Conservation (phyloP, 345 rosid species). For the Arabidopsis arenosa region DNA sequence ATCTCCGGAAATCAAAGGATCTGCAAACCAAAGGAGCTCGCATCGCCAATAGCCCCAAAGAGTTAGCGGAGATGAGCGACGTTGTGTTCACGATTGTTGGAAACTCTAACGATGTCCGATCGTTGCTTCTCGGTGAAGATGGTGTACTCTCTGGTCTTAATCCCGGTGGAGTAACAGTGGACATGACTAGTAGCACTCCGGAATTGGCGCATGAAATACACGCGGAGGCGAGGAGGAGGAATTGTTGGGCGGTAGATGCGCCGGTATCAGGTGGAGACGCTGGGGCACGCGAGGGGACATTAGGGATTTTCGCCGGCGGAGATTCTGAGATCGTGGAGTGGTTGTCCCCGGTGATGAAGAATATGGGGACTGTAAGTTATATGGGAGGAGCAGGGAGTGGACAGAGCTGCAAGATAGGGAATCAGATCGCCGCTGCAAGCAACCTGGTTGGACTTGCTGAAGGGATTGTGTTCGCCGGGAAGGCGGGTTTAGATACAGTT, state of each 20-base stretch:
- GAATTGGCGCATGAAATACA: constrained; percentile 64
- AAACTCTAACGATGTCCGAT: constrained; percentile 72
- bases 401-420: constrained; percentile 79
- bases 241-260: constrained; percentile 76
- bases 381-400: constrained; percentile 83
- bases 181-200: constrained; percentile 73
- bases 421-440: constrained; percentile 70
- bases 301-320: constrained; percentile 75
- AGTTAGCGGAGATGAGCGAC: constrained; percentile 58
- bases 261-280: constrained; percentile 78
- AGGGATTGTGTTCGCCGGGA: constrained; percentile 69
- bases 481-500: constrained; percentile 63
- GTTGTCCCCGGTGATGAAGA: constrained; percentile 61
- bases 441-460: constrained; percentile 78
- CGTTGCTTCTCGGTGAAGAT: constrained; percentile 55
- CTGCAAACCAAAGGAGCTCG: constrained; percentile 70
- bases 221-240: constrained; percentile 52
- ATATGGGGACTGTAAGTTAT: constrained; percentile 64
- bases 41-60: constrained; percentile 51
- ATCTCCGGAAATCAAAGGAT: constrained; percentile 56
- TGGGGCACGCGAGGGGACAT: constrained; percentile 73
- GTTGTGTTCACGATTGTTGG: constrained; percentile 83
- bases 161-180: constrained; percentile 67
- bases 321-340: constrained; percentile 61
- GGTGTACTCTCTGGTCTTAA: constrained; percentile 67